phyloP scores from a whole-genome alignment of 208 protist genomes.

The Leishmania martiniquensis region DNA sequence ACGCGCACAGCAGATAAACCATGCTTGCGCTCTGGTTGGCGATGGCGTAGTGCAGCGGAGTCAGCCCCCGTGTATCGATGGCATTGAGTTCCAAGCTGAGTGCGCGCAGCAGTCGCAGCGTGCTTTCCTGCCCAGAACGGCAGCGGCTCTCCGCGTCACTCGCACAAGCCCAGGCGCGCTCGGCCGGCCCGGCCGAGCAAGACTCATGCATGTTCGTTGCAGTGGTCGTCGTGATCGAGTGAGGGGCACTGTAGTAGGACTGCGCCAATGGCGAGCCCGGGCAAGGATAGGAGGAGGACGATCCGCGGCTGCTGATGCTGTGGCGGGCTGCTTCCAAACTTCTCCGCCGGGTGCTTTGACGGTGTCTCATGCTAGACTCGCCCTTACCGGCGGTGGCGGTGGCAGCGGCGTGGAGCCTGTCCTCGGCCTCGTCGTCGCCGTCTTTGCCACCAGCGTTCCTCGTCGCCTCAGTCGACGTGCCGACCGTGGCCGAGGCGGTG shows the following conservation, averaged over 20 bases:
- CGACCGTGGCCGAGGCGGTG: neutral
- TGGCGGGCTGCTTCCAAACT: neutral
- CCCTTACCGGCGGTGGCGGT: neutral
- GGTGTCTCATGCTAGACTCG: neutral
- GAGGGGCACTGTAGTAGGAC: constrained; percentile 17
- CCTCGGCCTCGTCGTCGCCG: neutral
- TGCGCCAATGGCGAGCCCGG: neutral
- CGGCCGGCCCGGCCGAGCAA: neutral
- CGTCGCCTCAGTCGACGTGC: neutral
- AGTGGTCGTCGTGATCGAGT: neutral
- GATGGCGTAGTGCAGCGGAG: constrained; percentile 56
- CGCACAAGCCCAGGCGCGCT: neutral
- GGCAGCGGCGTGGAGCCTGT: too few relatives aligned
- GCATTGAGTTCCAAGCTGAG: constrained; percentile 29
- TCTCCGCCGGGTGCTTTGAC: neutral
- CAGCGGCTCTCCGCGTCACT: neutral
- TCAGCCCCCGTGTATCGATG: constrained; percentile 37
- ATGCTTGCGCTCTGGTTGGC: constrained; percentile 46
- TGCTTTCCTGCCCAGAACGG: constrained; percentile 1
- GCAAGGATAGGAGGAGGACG: neutral
- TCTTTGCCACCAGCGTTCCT: neutral
- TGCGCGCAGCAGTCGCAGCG: constrained; percentile 18
- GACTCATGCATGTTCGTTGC: neutral
- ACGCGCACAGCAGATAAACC: constrained; percentile 43
- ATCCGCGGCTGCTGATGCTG: neutral